Base-by-base conservation (phyloP, 768 basidiomycete species). In the Coprinopsis sp. region DNA sequence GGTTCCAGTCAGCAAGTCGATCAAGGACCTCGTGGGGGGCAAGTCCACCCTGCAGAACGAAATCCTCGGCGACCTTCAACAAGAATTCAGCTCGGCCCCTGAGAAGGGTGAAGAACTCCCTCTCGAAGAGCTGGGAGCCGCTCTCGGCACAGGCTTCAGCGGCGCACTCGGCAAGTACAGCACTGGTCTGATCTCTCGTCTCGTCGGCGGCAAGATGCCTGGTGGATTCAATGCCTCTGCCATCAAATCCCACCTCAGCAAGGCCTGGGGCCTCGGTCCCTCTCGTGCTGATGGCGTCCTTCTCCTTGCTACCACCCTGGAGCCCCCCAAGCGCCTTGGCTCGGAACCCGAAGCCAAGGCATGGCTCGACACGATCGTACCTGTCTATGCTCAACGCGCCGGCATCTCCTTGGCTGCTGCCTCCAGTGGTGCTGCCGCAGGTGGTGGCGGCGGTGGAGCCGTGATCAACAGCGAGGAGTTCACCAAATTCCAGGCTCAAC, bases 21-120 rank as follows among this genome's bases (percentile, higher is more conserved):
- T 99, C 74, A 98, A 99, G 67, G 96, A 99, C 58, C 86, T 99
- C 46, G 94, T 96, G 37, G 92, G 92, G 23, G 96, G 96, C 54
- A 99, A 99, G 69, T 98, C 95, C 14, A 99, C 96, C 0, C 74
- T 99, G 49, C 96, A 98, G 69, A 99, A 99, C 64, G 96, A 99
- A 64, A 97, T 99, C 51, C 72, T 99, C 34, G 96, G 96, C 37
- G 96, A 98, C 61, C 76, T 99, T 30, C 93, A 96, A 60, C 81
- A 91, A 57, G 96, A 99, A 64, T 99, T 99, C 64, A 58, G 83
- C 3, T 89, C 91, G 6, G 91, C 95, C 1, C 96, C 96, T 0
- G 96, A 99, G 72, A 99, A 98, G 72, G 93, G 90, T 8, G 96
- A 99, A 64, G 96, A 99, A 58, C 78, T 99, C 33, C 87, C 96